These are phyloP conservation scores for Candida succiphila DNA, from an alignment of 805 yeast genomes.

Conservation along the genomic window DNA sequence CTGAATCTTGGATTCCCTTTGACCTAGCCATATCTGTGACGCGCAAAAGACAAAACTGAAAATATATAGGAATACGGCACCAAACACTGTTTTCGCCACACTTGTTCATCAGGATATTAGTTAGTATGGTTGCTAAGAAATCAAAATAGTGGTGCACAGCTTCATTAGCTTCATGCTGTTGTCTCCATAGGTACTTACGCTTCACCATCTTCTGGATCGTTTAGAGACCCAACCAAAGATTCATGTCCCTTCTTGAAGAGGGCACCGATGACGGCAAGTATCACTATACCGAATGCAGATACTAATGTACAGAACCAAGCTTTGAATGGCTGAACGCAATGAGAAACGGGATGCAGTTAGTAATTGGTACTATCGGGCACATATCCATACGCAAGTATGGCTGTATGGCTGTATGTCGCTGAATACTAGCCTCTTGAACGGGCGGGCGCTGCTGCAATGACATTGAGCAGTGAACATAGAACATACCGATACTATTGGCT, in stretches of 20 bases:
- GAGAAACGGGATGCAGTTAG: too few relatives aligned
- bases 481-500: conserved; percentile 2
- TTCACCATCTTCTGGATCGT: conserved; percentile 86
- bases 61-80: conserved; percentile 79
- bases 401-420: too few relatives aligned
- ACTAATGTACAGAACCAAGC: conserved; percentile 95
- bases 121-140: conserved; percentile 1
- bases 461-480: too few relatives aligned
- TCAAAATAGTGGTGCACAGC: background rate
- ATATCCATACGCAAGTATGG: too few relatives aligned
- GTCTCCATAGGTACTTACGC: conserved; percentile 55
- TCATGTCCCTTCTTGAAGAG: conserved; percentile 77
- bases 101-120: conserved; percentile 15
- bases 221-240: conserved; percentile 84
- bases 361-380: too few relatives aligned
- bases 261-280: conserved; percentile 74
- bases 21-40: conserved; percentile 59
- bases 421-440: too few relatives aligned
- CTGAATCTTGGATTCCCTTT: conserved; percentile 58
- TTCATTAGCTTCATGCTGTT: background rate
- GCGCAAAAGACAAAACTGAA: conserved; percentile 86
- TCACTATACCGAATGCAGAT: conserved; percentile 87
- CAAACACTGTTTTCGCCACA: conserved; percentile 83
- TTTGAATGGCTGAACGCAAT: conserved; percentile 45
- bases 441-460: too few relatives aligned